Evolutionary conservation across 108 stramenopile genomes (phyloP).

Genomic region (Skeletonema tropicum): DNA sequence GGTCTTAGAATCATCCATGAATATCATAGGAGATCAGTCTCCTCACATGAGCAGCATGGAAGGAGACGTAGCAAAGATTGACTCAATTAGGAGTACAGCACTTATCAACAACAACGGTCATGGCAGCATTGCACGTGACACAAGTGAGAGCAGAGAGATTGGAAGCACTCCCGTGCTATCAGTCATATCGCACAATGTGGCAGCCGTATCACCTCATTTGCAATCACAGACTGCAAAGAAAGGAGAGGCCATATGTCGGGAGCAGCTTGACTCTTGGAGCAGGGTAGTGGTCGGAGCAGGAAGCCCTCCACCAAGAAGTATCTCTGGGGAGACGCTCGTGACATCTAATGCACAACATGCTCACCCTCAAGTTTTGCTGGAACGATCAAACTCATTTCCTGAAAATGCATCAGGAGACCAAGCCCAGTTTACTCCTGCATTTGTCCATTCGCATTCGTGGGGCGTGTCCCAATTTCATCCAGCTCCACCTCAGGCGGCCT

Average conservation of each 20-base stretch:
- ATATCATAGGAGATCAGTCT: conserved; percentile 19
- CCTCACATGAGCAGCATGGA: conserved; percentile 47
- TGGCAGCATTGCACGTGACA: conserved; percentile 9
- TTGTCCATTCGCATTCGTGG: conserved; percentile 14
- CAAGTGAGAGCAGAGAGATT: conserved; percentile 12
- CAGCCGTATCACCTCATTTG: neutral
- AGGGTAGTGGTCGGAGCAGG: conserved; percentile 16
- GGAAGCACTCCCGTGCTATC: conserved; percentile 3
- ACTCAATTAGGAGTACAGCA: conserved; percentile 11
- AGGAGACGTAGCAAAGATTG: conserved; percentile 38
- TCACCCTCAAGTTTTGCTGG: conserved; percentile 5
- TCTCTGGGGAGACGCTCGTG: conserved; percentile 40
- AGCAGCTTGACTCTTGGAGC: conserved; percentile 38
- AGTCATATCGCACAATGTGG: neutral
- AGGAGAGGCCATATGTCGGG: conserved; percentile 21
- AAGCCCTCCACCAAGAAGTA: neutral
- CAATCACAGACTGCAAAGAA: conserved; percentile 1
- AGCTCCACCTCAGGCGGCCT: neutral
- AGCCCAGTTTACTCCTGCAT: neutral
- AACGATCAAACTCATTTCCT: conserved; percentile 24
- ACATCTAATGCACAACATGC: conserved; percentile 33
- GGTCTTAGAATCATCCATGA: neutral
- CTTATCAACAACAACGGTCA: neutral
- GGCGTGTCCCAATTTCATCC: conserved; percentile 33
- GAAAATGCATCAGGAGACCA: conserved; percentile 4